Base-by-base conservation (phyloP, 164 flowering plant species). In the Litsea cubeba region DNA sequence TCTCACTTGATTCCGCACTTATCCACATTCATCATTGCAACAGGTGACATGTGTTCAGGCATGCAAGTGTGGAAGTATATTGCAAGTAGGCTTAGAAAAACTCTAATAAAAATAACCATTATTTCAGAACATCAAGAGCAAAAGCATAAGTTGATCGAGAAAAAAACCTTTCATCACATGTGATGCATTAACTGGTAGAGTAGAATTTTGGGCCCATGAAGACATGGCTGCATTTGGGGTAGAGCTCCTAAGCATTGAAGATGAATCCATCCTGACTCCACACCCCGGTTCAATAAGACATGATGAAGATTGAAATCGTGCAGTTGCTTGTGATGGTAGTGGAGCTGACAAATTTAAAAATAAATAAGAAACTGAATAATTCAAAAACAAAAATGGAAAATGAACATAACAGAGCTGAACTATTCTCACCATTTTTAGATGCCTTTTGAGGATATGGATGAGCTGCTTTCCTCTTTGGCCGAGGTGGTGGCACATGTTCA, bases 361-460 rank as follows among this genome's bases (percentile, higher is more conserved):
- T 26, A 20, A 32, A 23, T 51, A 22, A 51, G 24, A 4, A 22
- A 70, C 4, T 15, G n/a, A 54, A 54, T 3, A 5, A 14, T 15
- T 15, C 5, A 54, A 54, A 54, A 54, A 54, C 0, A 5, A 54
- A 54, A 20, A 1, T 4, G 60, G 67, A 50, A n/a, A 12, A 66
- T 62, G 64, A 49, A 25, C 70, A 30, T 49, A 24, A 24, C n/a
- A 40, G 23, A 62, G 50, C 11, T 5, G n/a, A 64, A 70, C 12
- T 24, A 20, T 66, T 2, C 83, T 79, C 22, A 91, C 97, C 89
- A 86, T 74, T 89, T 87, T 94, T 92, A 15, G 92, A 75, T 57
- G 98, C 96, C 77, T 94, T 94, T 51, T 92, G 98, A 72, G 98
- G 97, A 79, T 94, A 94, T 17, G 97, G 97, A 83, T 92, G 97